Evolutionary conservation across 2,329 filamentous ascomycete genomes (phyloP).

Genomic region (Beauveria medogensis): DNA sequence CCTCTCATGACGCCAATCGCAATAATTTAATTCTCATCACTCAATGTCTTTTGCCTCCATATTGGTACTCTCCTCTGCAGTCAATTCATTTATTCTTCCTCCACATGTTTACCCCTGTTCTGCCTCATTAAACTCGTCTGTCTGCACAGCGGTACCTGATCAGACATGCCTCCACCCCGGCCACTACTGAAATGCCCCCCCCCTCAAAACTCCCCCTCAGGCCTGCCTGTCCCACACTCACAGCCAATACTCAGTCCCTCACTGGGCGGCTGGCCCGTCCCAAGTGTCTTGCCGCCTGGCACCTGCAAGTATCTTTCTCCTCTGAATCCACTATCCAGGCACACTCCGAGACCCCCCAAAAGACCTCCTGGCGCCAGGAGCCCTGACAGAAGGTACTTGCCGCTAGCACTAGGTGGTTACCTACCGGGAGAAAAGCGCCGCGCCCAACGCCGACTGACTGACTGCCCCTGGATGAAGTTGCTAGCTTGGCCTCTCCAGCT

Average conservation of each 20-base stretch:
- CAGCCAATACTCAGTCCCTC: background rate
- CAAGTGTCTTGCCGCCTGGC: background rate
- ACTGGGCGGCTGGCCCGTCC: background rate
- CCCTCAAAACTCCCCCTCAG: background rate
- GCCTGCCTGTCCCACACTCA: background rate
- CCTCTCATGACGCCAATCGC: no score
- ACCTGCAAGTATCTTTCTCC: background rate
- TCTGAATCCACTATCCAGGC: background rate
- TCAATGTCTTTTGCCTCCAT: background rate
- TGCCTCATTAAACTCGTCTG: slow-evolving; percentile 5
- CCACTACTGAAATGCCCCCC: background rate
- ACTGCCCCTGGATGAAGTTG: slow-evolving; percentile 1
- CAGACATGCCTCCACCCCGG: background rate
- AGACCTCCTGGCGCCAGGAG: background rate
- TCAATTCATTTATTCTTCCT: background rate
- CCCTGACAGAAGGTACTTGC: background rate
- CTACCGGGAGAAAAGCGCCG: background rate
- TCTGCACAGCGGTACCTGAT: background rate
- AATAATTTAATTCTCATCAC: background rate
- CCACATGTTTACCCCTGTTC: background rate
- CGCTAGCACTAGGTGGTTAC: background rate
- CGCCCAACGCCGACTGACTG: background rate
- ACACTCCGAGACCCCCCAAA: background rate
- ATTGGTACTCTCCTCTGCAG: background rate
- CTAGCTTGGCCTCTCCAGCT: background rate